phyloP scores from a whole-genome alignment of 805 yeast genomes.

The Hanseniaspora singularis region DNA sequence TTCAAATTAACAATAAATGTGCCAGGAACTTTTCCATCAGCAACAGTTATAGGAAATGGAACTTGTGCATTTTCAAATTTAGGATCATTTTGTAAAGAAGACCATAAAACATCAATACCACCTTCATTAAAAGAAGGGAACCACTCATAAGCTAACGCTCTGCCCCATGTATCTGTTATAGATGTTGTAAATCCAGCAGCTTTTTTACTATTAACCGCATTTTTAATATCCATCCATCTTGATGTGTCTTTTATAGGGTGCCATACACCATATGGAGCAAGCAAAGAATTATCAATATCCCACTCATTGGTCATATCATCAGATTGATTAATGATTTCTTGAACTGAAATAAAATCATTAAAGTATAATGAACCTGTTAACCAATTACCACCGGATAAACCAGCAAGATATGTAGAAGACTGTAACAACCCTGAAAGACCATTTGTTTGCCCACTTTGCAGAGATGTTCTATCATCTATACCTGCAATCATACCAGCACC shows the following conservation, averaged over 20 bases:
- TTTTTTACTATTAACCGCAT: constrained; percentile 39
- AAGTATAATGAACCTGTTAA: constrained; percentile 52
- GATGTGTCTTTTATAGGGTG: constrained; percentile 22
- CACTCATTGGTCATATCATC: constrained; percentile 37
- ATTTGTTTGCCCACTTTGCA: too few relatives aligned
- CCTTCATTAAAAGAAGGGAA: constrained; percentile 49
- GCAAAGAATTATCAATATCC: constrained; percentile 54
- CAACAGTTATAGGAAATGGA: constrained; percentile 63
- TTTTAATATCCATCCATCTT: constrained; percentile 43
- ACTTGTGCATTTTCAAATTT: constrained; percentile 49
- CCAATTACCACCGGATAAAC: constrained; percentile 82
- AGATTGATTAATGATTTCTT: constrained; percentile 36
- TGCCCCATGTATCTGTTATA: constrained; percentile 70
- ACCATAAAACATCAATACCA: constrained; percentile 52
- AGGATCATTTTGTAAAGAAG: constrained; percentile 47
- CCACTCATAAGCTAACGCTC: constrained; percentile 61
- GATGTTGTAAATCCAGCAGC: constrained; percentile 56
- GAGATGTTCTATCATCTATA: constrained; percentile 66
- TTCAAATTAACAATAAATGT: constrained; percentile 45
- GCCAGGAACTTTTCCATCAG: constrained; percentile 56
- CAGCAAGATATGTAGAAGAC: constrained; percentile 57
- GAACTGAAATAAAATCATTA: constrained; percentile 63
- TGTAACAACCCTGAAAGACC: constrained; percentile 71
- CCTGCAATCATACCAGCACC: constrained; percentile 80
- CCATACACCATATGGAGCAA: constrained; percentile 49